phyloP scores from a whole-genome alignment of 768 basidiomycete species.

The Russula griseocarnosa region DNA sequence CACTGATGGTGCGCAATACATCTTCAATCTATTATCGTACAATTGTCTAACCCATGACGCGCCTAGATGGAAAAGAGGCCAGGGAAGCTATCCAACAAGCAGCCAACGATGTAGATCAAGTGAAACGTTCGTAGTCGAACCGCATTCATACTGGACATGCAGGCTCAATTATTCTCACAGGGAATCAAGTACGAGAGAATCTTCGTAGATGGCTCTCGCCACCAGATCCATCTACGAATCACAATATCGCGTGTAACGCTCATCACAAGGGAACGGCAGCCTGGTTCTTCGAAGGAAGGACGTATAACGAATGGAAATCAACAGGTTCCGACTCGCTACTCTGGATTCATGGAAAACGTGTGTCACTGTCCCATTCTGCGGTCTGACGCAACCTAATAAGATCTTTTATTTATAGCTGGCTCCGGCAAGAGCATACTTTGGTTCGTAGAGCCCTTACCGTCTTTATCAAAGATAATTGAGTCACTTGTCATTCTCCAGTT shows the following conservation, averaged over 20 bases:
- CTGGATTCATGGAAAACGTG: slow-evolving; percentile 15
- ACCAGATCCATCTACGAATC: slow-evolving; percentile 6
- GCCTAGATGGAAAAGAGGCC: too few relatives aligned
- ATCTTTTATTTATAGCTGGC: not conserved
- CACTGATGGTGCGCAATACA: not conserved
- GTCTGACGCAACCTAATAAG: too few relatives aligned
- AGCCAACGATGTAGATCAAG: not conserved
- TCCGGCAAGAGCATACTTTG: slow-evolving; percentile 16
- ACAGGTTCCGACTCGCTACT: not conserved
- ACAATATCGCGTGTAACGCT: slow-evolving; percentile 37
- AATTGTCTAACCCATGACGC: too few relatives aligned
- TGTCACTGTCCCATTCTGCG: not conserved
- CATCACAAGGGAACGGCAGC: too few relatives aligned
- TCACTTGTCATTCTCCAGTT: not conserved
- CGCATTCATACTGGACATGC: not conserved
- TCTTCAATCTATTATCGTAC: too few relatives aligned
- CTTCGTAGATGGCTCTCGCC: slow-evolving; percentile 10
- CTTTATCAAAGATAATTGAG: not conserved
- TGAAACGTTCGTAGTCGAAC: not conserved
- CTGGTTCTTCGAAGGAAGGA: slow-evolving; percentile 47
- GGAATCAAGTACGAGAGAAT: not conserved
- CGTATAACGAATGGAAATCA: slow-evolving; percentile 1
- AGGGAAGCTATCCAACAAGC: not conserved
- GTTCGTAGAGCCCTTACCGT: not conserved
- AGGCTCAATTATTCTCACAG: not conserved